A percentile compares a stretch with the other conserved stretches of the same genome.
Evolutionary conservation across 2,329 filamentous ascomycete genomes (phyloP).

Genomic region (Trichoderma pleuroti): DNA sequence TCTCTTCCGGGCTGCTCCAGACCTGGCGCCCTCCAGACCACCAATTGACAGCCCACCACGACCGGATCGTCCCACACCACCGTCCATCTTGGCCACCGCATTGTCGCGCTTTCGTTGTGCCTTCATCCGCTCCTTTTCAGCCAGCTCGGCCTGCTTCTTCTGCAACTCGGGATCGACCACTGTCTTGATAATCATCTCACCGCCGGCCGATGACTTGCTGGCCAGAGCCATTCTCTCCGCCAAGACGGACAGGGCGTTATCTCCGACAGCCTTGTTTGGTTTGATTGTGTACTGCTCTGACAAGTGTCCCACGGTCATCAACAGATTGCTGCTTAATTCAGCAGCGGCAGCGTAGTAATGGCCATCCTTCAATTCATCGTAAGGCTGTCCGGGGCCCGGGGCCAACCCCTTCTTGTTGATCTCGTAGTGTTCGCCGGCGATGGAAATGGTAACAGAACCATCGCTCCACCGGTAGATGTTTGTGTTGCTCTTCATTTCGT

Average conservation of each 20-base stretch:
- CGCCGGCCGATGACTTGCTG: constrained; percentile 52
- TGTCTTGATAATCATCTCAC: constrained; percentile 66
- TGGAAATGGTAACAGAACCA: constrained; percentile 70
- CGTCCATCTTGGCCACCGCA: constrained; percentile 60
- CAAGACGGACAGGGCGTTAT: constrained; percentile 67
- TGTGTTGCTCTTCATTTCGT: constrained; percentile 69
- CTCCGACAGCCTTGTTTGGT: constrained; percentile 63
- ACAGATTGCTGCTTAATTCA: constrained; percentile 62
- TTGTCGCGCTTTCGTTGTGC: constrained; percentile 65
- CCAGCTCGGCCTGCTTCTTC: constrained; percentile 68
- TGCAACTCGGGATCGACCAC: constrained; percentile 72
- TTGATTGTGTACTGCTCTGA: constrained; percentile 68
- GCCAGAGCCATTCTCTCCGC: constrained; percentile 64
- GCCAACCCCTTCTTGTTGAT: constrained; percentile 67
- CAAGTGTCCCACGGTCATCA: constrained; percentile 73
- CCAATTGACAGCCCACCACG: constrained; percentile 62
- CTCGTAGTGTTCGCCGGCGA: constrained; percentile 74
- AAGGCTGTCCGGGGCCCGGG: constrained; percentile 56
- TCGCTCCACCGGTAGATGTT: constrained; percentile 75
- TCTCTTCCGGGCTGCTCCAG: constrained; percentile 50
- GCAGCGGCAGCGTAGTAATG: constrained; percentile 75
- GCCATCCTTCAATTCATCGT: constrained; percentile 65
- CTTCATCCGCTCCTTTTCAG: constrained; percentile 70
- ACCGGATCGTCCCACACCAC: constrained; percentile 50
- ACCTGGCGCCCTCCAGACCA: constrained; percentile 62